Conservation (phyloP, 345 rosid genomes). For the Barbarea vulgaris region DNA sequence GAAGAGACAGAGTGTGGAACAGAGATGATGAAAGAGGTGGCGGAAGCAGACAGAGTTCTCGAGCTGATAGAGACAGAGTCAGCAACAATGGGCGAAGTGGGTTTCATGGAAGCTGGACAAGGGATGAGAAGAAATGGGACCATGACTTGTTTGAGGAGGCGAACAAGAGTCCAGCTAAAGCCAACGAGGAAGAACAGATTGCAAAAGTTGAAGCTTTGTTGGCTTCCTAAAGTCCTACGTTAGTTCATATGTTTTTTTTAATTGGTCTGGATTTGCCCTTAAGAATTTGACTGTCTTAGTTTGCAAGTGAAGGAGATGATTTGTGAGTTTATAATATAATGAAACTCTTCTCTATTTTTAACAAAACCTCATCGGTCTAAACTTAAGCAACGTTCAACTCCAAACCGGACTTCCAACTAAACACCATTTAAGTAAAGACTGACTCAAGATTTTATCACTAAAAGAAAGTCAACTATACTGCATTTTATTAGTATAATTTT, state of each 20-base stretch:
- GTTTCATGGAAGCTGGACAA: conserved; percentile 44
- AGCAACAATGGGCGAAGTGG: conserved; percentile 50
- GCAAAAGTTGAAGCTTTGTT: conserved; percentile 90
- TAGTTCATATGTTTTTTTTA: neutral
- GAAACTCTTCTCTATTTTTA: conserved; percentile 11
- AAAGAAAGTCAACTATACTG: conserved; percentile 5
- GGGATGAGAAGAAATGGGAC: conserved; percentile 86
- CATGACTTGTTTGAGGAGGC: conserved; percentile 90
- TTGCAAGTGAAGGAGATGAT: conserved; percentile 30
- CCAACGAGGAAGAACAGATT: conserved; percentile 86
- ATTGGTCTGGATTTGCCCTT: neutral
- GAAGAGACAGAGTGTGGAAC: conserved; percentile 49
- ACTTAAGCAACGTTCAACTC: neutral
- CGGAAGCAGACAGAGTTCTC: conserved; percentile 45
- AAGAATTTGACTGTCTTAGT: neutral
- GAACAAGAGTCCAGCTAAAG: conserved; percentile 62
- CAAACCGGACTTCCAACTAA: neutral
- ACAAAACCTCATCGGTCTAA: neutral
- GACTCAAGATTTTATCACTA: neutral
- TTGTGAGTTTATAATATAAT: conserved; percentile 12
- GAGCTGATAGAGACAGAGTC: conserved; percentile 54
- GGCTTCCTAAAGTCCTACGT: conserved; percentile 50
- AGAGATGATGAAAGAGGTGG: conserved; percentile 61
- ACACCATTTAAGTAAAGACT: conserved; percentile 6
- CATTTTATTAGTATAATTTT: neutral